A percentile compares a stretch with the other conserved stretches of the same genome.
phyloP scores from a whole-genome alignment of 495 filamentous ascomycete species.

The Astrocystis sublimbata region DNA sequence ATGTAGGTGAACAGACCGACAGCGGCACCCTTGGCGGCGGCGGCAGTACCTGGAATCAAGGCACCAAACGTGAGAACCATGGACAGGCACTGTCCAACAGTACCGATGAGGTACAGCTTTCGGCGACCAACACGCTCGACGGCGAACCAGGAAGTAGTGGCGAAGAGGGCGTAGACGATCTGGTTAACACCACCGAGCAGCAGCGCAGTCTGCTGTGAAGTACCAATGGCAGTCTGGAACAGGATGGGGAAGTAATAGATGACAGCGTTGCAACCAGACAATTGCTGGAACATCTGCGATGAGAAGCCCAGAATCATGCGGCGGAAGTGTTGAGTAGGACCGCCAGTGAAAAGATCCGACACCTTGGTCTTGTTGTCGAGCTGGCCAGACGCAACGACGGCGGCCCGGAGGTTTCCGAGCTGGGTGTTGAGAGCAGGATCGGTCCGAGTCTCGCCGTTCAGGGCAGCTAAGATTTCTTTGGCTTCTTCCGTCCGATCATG shows the following conservation, averaged over 20 bases:
- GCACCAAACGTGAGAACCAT: constrained; percentile 70
- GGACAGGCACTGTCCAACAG: constrained; percentile 61
- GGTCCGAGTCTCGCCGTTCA: constrained; percentile 57
- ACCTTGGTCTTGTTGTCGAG: constrained; percentile 51
- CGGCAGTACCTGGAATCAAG: constrained; percentile 55
- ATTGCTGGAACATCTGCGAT: constrained; percentile 69
- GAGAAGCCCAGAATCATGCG: constrained; percentile 56
- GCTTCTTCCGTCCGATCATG: constrained; percentile 65
- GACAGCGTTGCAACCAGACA: constrained; percentile 69
- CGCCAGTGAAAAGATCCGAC: constrained; percentile 54
- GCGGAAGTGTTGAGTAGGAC: constrained; percentile 60
- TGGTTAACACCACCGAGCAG: constrained; percentile 40
- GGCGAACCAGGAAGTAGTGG: constrained; percentile 73
- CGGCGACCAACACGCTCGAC: constrained; percentile 68
- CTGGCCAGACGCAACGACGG: constrained; percentile 48
- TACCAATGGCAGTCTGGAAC: constrained; percentile 39
- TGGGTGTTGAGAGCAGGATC: constrained; percentile 53
- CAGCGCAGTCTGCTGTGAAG: constrained; percentile 25
- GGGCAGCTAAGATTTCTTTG: constrained; percentile 61
- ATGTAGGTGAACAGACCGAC: constrained; percentile 52
- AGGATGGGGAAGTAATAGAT: constrained; percentile 62
- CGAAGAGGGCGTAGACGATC: constrained; percentile 69
- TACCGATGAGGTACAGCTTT: constrained; percentile 60
- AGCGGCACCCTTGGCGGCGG: constrained; percentile 37
- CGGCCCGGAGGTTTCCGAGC: constrained; percentile 60